phyloP scores from a whole-genome alignment of 2,329 filamentous ascomycete species.

The Penicillium fuscoglaucum region DNA sequence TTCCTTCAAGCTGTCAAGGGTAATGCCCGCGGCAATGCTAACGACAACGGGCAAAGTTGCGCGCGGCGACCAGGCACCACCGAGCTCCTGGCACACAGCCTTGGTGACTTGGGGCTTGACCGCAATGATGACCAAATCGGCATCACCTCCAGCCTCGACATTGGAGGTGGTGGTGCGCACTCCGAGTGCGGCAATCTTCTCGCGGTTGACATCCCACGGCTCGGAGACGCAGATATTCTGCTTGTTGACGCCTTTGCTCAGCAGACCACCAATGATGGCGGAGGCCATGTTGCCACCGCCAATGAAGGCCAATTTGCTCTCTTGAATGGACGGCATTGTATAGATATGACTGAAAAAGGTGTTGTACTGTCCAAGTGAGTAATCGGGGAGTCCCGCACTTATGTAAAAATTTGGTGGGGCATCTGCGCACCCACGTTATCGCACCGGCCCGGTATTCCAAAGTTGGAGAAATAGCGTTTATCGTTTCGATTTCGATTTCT shows the following conservation, averaged over 20 bases:
- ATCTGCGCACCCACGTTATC: slow-evolving; percentile 2
- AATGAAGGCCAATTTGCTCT: slow-evolving; percentile 39
- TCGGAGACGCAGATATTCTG: slow-evolving; percentile 38
- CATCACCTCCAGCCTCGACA: slow-evolving; percentile 27
- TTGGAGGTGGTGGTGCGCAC: slow-evolving; percentile 36
- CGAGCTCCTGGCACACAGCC: slow-evolving; percentile 36
- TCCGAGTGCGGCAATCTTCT: slow-evolving; percentile 34
- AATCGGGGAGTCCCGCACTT: slow-evolving; percentile 13
- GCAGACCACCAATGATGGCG: slow-evolving; percentile 37
- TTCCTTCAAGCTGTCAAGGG: slow-evolving; percentile 30
- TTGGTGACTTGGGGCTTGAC: slow-evolving; percentile 39
- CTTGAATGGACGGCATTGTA: slow-evolving; percentile 32
- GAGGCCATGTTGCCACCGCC: slow-evolving; percentile 42
- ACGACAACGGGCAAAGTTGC: slow-evolving; percentile 32
- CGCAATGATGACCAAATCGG: slow-evolving; percentile 36
- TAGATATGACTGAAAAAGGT: neutral
- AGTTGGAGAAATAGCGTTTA: neutral
- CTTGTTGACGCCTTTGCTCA: slow-evolving; percentile 30
- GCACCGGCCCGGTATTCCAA: slow-evolving; percentile 3
- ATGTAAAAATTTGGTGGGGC: slow-evolving; percentile 17
- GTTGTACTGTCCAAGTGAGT: neutral
- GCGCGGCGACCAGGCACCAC: slow-evolving; percentile 28
- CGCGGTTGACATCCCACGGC: slow-evolving; percentile 39
- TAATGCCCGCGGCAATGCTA: slow-evolving; percentile 39
- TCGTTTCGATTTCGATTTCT: neutral